phyloP scores from a whole-genome alignment of 805 yeast genomes.

The Monosporozyma servazzii region DNA sequence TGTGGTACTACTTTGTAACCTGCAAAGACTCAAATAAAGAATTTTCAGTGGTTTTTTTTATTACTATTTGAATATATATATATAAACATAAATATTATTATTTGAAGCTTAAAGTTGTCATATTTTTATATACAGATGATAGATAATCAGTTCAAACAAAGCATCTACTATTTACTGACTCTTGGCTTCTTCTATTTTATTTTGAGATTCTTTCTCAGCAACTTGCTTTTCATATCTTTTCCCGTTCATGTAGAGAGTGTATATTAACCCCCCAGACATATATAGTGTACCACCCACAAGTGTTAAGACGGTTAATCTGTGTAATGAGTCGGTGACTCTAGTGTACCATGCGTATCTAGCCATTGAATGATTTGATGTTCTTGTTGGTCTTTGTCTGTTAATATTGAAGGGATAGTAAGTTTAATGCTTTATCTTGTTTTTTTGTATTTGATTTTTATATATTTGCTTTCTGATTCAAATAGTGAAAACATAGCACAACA shows the following conservation, averaged over 20 bases:
- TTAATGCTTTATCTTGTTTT: background rate
- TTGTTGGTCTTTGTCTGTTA: background rate
- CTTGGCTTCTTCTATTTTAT: background rate
- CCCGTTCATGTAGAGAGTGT: slow-evolving; percentile 45
- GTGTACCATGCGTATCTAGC: slow-evolving; percentile 66
- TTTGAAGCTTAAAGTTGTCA: background rate
- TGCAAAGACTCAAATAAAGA: background rate
- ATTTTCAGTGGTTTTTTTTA: background rate
- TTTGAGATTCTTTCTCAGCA: slow-evolving; percentile 2
- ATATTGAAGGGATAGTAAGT: background rate
- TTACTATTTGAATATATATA: background rate
- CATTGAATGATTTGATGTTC: slow-evolving; percentile 22
- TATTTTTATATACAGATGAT: background rate
- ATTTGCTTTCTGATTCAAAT: background rate
- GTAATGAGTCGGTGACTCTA: slow-evolving; percentile 59
- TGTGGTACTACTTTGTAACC: too few species aligned
- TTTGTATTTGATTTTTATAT: background rate
- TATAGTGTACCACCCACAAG: slow-evolving; percentile 49
- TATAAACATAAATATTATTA: background rate
- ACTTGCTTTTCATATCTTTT: slow-evolving; percentile 39
- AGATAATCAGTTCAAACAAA: background rate
- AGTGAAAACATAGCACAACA: background rate
- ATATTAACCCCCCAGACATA: slow-evolving; percentile 44
- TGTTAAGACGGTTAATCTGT: slow-evolving; percentile 61
- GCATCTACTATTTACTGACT: background rate